Base-by-base conservation (phyloP, 73 alveolate genomes). In the Paramecium biaurelia region DNA sequence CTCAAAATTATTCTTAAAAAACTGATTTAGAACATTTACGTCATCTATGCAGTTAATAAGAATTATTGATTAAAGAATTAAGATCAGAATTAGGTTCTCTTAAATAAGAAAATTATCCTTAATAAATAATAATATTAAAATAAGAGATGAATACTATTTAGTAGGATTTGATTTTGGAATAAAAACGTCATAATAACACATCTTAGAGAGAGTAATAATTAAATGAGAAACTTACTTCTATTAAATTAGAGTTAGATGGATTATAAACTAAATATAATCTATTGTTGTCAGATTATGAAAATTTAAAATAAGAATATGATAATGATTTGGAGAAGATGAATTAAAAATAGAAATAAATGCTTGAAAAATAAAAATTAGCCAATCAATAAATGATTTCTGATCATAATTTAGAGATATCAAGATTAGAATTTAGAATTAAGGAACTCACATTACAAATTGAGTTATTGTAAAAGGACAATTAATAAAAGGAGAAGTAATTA, bases 1-100 rank as follows among this genome's bases (percentile, higher is more conserved):
- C 28, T 15, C 20, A 74, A 74, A 21, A 37, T 37, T 74, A 74
- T 74, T 28, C n/a, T 3, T 12, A 34, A 2, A 74, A 32, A 74
- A 74, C 63, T 41, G 87, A 74, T 37, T 37, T 74, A n/a, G 57
- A 74, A 41, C 68, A 74, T 74, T 12, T 74, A 37, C 23, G 35
- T 10, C 87, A 74, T 41, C 11, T 74, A 35, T 74, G 87, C 11
- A 74, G 38, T 37, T 42, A 74, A 74, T 37, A 74, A 74, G 87
- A 74, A 18, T 9, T 37, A 1, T 28, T 32, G 8, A 74, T 74
- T 1, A 37, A 34, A 74, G 87, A 74, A 20, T 41, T 74, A 21
- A 35, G 28, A 41, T 24, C 24, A 6, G 59, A 74, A 74, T 41
- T 34, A 6, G 26, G 32, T 15, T 32, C n/a, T 6, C 1, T 37